These are phyloP conservation scores for Mycena kentingensis DNA, from an alignment of 768 basidiomycete genomes.

Conservation along the genomic window DNA sequence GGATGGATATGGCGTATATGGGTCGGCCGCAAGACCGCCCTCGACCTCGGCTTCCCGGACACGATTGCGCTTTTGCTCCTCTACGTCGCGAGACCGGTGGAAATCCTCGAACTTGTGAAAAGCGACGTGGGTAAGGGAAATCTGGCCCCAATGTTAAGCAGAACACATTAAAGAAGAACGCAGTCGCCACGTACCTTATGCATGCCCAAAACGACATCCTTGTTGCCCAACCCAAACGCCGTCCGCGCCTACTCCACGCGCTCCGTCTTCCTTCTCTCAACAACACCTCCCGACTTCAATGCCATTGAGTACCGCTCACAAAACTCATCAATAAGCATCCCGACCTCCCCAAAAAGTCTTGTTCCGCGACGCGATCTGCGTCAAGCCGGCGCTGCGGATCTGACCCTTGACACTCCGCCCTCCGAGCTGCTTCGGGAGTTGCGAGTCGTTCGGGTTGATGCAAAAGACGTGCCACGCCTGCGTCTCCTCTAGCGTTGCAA, in stretches of 20 bases:
- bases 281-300: conserved; percentile 55
- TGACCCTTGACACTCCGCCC: conserved; percentile 91
- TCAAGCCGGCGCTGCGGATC: conserved; percentile 76
- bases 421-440: conserved; percentile 92
- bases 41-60: conserved; percentile 76
- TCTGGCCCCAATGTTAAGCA: conserved; percentile 44
- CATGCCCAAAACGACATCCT: conserved; percentile 78
- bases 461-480: conserved; percentile 68
- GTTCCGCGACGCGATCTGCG: conserved; percentile 72
- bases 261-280: conserved; percentile 62
- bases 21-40: conserved; percentile 63
- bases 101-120: conserved; percentile 91
- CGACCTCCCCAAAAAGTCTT: conserved; percentile 76
- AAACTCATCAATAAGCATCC: conserved; percentile 86
- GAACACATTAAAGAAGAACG: background rate
- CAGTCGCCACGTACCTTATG: conserved; percentile 63
- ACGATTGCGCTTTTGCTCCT: conserved; percentile 83
- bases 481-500: background rate
- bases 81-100: conserved; percentile 77
- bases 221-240: conserved; percentile 60
- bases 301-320: conserved; percentile 78
- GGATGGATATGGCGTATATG: conserved; percentile 75
- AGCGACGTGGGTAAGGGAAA: conserved; percentile 82
- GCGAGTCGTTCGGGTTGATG: conserved; percentile 93
- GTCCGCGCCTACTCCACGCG: conserved; percentile 60